Evolutionary conservation across 805 yeast species (phyloP).

Genomic region (Pichia rugopelliculosa): DNA sequence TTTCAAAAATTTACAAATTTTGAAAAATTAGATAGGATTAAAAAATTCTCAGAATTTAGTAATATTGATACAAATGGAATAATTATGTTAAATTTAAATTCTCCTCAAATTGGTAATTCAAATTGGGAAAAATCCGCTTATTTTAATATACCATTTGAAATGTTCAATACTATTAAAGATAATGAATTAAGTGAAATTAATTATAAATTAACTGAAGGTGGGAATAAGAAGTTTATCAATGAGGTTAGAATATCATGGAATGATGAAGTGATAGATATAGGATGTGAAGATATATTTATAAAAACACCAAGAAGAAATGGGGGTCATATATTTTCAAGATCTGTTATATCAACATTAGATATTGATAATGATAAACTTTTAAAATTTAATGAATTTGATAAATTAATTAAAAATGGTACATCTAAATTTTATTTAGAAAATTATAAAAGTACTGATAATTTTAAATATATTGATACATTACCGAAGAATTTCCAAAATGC

Average conservation of each 20-base stretch:
- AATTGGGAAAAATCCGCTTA: constrained; percentile 39
- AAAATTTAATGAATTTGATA: constrained; percentile 6
- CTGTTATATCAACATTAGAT: constrained; percentile 20
- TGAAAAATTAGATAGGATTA: constrained; percentile 6
- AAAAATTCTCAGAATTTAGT: constrained; percentile 1
- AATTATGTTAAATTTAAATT: not conserved
- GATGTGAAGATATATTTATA: not conserved
- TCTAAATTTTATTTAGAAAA: constrained; percentile 10
- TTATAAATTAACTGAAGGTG: constrained; percentile 7
- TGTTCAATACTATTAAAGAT: constrained; percentile 24
- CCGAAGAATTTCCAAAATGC: constrained; percentile 22
- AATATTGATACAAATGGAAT: not conserved
- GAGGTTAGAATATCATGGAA: constrained; percentile 1
- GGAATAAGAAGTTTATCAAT: constrained; percentile 2
- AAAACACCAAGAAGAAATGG: not conserved
- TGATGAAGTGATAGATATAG: not conserved
- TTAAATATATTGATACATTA: constrained; percentile 25
- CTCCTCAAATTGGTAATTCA: constrained; percentile 11
- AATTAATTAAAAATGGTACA: constrained; percentile 15
- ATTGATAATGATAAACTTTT: constrained; percentile 1
- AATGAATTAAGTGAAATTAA: constrained; percentile 1
- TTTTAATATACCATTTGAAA: constrained; percentile 37
- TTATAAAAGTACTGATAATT: constrained; percentile 11
- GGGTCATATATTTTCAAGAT: constrained; percentile 25
- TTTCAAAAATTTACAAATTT: not conserved